Percentiles rank a stretch among this genome's conserved stretches.
phyloP scores from a whole-genome alignment of 2,329 filamentous ascomycete species.

The Talaromyces islandicus region DNA sequence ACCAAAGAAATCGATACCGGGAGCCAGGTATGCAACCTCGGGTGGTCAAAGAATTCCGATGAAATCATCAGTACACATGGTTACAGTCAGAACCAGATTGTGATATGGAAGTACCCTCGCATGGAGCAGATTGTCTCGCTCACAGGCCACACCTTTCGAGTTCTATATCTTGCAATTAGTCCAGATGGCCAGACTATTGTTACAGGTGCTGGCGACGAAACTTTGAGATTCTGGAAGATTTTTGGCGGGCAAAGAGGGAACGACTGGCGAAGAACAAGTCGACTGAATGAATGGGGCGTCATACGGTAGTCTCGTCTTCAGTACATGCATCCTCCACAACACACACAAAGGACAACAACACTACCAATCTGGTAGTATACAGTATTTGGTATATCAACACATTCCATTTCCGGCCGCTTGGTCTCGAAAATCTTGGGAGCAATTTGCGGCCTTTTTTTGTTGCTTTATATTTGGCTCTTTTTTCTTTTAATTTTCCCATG shows the following conservation, averaged over 20 bases:
- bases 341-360: neutral
- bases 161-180: conserved; percentile 95
- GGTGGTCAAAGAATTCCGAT: conserved; percentile 96
- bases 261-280: conserved; percentile 57
- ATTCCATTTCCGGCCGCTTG: neutral
- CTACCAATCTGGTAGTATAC: neutral
- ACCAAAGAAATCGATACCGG: conserved; percentile 92
- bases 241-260: conserved; percentile 75
- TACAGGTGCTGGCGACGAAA: conserved; percentile 94
- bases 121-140: conserved; percentile 96
- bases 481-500: neutral
- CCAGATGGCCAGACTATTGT: conserved; percentile 91
- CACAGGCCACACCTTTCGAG: conserved; percentile 93
- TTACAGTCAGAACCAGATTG: conserved; percentile 97
- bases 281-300: conserved; percentile 72
- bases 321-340: neutral
- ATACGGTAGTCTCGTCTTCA: conserved; percentile 52
- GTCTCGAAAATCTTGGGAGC: conserved; percentile 3
- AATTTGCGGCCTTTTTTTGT: neutral
- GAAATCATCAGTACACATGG: conserved; percentile 96
- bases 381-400: neutral
- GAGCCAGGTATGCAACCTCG: conserved; percentile 96
- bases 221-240: conserved; percentile 91
- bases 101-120: conserved; percentile 97
- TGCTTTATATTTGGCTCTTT: neutral